Evolutionary conservation across 1,284 basidiomycete species (phyloP).

Genomic region (Xerocomus amazonicus): DNA sequence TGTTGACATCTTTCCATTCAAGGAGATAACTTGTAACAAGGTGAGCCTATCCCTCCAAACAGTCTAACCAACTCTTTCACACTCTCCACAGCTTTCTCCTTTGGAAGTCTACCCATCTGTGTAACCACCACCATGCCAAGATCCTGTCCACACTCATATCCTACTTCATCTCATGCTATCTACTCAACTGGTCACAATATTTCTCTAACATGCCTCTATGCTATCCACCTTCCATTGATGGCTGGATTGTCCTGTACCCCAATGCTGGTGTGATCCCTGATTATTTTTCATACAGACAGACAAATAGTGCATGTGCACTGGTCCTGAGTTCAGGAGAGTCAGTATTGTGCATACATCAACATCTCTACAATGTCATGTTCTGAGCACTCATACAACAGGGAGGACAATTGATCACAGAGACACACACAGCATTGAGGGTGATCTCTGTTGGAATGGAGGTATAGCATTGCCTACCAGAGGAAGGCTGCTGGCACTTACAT

Average conservation of each 20-base stretch:
- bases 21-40: too few species aligned
- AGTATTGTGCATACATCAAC: slow-evolving; percentile 80
- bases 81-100: slow-evolving; percentile 74
- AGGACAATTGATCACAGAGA: slow-evolving; percentile 73
- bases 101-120: slow-evolving; percentile 69
- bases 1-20: too few species aligned
- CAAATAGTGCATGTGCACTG: slow-evolving; percentile 58
- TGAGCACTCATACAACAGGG: slow-evolving; percentile 90
- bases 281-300: slow-evolving; percentile 95
- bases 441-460: too few species aligned
- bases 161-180: slow-evolving; percentile 89
- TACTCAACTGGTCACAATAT: slow-evolving; percentile 80
- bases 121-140: slow-evolving; percentile 85
- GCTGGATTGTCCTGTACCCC: slow-evolving; percentile 86
- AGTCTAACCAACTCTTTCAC: not conserved
- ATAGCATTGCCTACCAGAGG: too few species aligned
- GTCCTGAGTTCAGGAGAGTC: slow-evolving; percentile 21
- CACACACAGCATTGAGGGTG: slow-evolving; percentile 73
- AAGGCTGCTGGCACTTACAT: too few species aligned
- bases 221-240: slow-evolving; percentile 92
- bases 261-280: slow-evolving; percentile 71
- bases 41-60: slow-evolving; percentile 35
- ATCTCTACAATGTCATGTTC: slow-evolving; percentile 97
- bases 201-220: slow-evolving; percentile 70
- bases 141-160: slow-evolving; percentile 91